phyloP scores from a whole-genome alignment of 2,329 filamentous ascomycete species.

The Pestalotiopsis sp. region DNA sequence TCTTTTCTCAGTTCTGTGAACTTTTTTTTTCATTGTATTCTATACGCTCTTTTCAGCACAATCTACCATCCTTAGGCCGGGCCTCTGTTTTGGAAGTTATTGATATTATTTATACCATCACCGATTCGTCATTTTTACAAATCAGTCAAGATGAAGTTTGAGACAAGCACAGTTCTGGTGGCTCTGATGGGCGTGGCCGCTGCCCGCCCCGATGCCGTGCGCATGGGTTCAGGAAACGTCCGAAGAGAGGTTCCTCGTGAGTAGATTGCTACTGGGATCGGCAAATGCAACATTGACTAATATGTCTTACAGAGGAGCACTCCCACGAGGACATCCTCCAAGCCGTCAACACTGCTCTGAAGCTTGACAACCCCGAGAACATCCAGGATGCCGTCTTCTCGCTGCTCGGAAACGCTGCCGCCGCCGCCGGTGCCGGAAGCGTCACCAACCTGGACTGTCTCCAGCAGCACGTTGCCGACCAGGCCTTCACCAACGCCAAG shows the following conservation, averaged over 20 bases:
- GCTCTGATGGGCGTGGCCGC: slow-evolving; percentile 30
- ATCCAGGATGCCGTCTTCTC: slow-evolving; percentile 32
- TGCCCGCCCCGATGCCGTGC: slow-evolving; percentile 32
- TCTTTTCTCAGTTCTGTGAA: slow-evolving; percentile 35
- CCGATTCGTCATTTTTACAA: slow-evolving; percentile 7
- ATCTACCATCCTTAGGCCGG: slow-evolving; percentile 26
- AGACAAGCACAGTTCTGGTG: slow-evolving; percentile 29
- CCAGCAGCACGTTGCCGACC: slow-evolving; percentile 54
- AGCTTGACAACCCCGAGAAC: slow-evolving; percentile 34
- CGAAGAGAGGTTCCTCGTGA: slow-evolving; percentile 34
- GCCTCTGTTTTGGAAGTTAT: slow-evolving; percentile 22
- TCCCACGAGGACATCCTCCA: slow-evolving; percentile 32
- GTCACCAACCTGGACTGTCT: slow-evolving; percentile 45
- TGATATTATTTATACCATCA: neutral
- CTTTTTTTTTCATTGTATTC: slow-evolving; percentile 22
- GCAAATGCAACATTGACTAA: slow-evolving; percentile 13
- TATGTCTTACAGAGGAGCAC: slow-evolving; percentile 28
- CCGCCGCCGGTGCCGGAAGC: slow-evolving; percentile 40
- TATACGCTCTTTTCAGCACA: slow-evolving; percentile 26
- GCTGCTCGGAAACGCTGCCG: slow-evolving; percentile 48
- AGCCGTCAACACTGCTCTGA: slow-evolving; percentile 26
- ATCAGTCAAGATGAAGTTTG: slow-evolving; percentile 33
- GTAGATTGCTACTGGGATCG: slow-evolving; percentile 11
- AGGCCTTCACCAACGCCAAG: slow-evolving; percentile 63
- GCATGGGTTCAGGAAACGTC: slow-evolving; percentile 13